Conservation (phyloP, 1,284 basidiomycete genomes). For the Tetrapyrgos nigripes region DNA sequence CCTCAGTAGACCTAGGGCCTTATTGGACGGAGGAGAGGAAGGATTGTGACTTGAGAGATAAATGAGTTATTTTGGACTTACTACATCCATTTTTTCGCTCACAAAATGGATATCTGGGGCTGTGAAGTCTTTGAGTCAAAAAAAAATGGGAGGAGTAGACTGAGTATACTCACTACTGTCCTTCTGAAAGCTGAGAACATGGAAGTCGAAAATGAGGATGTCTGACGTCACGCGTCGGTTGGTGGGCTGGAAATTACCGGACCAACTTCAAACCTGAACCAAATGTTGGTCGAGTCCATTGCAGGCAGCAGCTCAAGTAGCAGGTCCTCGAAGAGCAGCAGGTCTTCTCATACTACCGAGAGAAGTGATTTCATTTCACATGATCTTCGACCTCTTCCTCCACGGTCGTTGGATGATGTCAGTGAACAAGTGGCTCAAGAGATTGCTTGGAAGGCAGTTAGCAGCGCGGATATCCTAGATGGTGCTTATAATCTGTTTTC, state of each 20-base stretch:
- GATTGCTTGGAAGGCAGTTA: slow-evolving; percentile 61
- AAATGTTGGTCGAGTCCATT: neutral
- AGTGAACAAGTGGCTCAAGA: slow-evolving; percentile 66
- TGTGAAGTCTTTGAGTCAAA: slow-evolving; percentile 25
- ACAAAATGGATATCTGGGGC: slow-evolving; percentile 76
- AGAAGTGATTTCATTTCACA: neutral
- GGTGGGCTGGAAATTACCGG: neutral
- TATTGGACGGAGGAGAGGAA: slow-evolving; percentile 64
- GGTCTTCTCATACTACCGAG: neutral
- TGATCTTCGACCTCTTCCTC: slow-evolving; percentile 13
- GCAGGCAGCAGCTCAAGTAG: neutral
- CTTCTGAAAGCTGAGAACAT: slow-evolving; percentile 32
- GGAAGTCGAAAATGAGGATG: neutral
- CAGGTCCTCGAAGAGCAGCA: neutral
- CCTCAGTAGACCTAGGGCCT: slow-evolving; percentile 64
- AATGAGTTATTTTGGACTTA: slow-evolving; percentile 1
- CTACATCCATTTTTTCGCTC: slow-evolving; percentile 28
- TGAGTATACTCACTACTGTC: slow-evolving; percentile 19
- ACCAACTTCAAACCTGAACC: neutral
- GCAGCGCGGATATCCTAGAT: slow-evolving; percentile 53
- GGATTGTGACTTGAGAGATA: slow-evolving; percentile 61
- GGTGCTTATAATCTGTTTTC: slow-evolving; percentile 28
- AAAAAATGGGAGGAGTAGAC: neutral
- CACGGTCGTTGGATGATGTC: slow-evolving; percentile 62
- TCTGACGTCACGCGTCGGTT: neutral